A percentile compares a stretch with the other conserved stretches of the same genome.
Evolutionary conservation across 2,329 filamentous ascomycete genomes (phyloP).

Genomic region (Beauveria bassiana): DNA sequence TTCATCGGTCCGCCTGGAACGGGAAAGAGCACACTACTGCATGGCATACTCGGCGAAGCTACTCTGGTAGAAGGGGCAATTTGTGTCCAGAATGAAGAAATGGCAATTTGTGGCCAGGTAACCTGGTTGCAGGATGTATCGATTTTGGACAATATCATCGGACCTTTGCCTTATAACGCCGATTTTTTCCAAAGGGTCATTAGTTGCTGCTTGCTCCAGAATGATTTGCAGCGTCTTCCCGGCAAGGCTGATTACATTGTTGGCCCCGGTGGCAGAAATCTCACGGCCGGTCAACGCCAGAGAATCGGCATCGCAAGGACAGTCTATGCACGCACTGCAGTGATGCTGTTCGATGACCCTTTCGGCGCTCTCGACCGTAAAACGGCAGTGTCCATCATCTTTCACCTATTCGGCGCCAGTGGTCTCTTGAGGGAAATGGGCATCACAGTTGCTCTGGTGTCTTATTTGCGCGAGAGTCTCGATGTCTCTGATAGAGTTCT

Average conservation of each 20-base stretch:
- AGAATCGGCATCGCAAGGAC: conserved; percentile 4
- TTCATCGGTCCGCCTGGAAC: not conserved
- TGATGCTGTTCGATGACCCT: conserved; percentile 8
- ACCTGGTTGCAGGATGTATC: conserved; percentile 5
- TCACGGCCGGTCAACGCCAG: conserved; percentile 1
- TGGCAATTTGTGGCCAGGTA: conserved; percentile 3
- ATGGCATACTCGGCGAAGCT: conserved; percentile 5
- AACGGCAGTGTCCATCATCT: conserved; percentile 6
- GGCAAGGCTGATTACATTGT: not conserved
- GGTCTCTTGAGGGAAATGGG: conserved; percentile 5
- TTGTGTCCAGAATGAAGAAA: not conserved
- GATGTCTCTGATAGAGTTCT: conserved; percentile 7
- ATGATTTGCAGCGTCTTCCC: not conserved
- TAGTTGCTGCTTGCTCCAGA: not conserved
- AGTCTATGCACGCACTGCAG: conserved; percentile 2
- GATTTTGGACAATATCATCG: conserved; percentile 5
- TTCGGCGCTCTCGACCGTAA: conserved; percentile 1
- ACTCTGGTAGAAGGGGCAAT: not conserved
- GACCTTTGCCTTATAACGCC: conserved; percentile 2
- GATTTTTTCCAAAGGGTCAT: conserved; percentile 1
- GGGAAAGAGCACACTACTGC: conserved; percentile 4
- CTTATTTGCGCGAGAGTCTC: conserved; percentile 1
- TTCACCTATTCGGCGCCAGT: conserved; percentile 4
- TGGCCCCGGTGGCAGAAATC: not conserved
- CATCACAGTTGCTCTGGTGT: conserved; percentile 2